A percentile compares a stretch with the other conserved stretches of the same genome.
phyloP scores from a whole-genome alignment of 176 grass and related monocot species.

The Avena insularis region DNA sequence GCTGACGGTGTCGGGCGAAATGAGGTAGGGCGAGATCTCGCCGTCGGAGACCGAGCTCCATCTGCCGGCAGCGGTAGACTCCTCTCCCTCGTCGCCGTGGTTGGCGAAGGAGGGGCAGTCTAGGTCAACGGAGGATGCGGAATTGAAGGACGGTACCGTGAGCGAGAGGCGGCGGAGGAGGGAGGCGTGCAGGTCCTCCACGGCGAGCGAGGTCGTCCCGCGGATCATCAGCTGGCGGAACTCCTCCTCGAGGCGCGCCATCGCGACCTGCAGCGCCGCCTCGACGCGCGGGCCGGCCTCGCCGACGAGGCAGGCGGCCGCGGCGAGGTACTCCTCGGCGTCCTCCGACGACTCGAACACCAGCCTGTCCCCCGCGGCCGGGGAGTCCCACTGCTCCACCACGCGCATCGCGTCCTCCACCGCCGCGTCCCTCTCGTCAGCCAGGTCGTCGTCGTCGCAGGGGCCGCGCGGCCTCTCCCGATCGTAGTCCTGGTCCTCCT shows the following conservation, averaged over 20 bases:
- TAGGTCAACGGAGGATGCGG: constrained; percentile 49
- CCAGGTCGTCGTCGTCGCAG: constrained; percentile 22
- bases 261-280: constrained; percentile 72
- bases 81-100: constrained; percentile 35
- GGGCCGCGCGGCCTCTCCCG: constrained; percentile 12
- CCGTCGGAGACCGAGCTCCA: constrained; percentile 61
- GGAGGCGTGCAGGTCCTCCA: constrained; percentile 56
- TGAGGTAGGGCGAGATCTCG: constrained; percentile 67
- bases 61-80: neutral
- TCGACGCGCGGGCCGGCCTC: constrained; percentile 49
- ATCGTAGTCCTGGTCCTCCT: neutral
- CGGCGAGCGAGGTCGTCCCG: constrained; percentile 45
- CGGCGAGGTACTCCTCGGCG: constrained; percentile 63
- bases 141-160: constrained; percentile 51
- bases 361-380: constrained; percentile 26
- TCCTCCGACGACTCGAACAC: constrained; percentile 68
- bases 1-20: constrained; percentile 55
- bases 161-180: constrained; percentile 72
- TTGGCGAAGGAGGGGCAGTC: constrained; percentile 56
- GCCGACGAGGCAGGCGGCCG: constrained; percentile 50
- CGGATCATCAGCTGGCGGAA: constrained; percentile 84
- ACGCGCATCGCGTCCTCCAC: constrained; percentile 21
- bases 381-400: constrained; percentile 50
- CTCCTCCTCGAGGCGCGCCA: constrained; percentile 80
- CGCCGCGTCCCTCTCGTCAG: constrained; percentile 36